Conservation (phyloP, 805 yeast genomes). For the Saccharomyces kudriavzevii region DNA sequence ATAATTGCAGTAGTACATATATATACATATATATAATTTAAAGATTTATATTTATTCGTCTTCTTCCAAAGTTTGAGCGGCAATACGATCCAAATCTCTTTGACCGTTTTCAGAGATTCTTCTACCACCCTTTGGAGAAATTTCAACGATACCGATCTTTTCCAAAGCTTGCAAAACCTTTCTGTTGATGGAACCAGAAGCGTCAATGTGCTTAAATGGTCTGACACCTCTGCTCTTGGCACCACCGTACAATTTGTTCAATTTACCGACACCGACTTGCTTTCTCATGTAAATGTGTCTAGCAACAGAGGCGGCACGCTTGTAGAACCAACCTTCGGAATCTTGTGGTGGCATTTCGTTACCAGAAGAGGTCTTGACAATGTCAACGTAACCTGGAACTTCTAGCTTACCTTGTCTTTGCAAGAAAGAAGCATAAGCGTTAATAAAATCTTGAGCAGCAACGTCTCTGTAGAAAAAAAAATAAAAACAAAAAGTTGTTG, state of each 20-base stretch:
- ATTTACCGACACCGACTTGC: conserved; percentile 97
- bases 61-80: conserved; percentile 92
- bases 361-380: conserved; percentile 97
- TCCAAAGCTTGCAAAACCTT: conserved; percentile 94
- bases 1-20: not conserved
- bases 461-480: conserved; percentile 70
- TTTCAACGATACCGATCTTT: conserved; percentile 93
- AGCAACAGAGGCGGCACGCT: conserved; percentile 99
- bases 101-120: conserved; percentile 97
- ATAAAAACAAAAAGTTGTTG: conserved; percentile 17
- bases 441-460: conserved; percentile 98
- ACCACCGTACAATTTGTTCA: conserved; percentile 98
- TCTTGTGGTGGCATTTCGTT: conserved; percentile 99
- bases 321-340: conserved; percentile 98
- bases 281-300: conserved; percentile 99
- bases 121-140: conserved; percentile 97
- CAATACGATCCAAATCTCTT: conserved; percentile 99
- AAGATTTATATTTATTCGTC: conserved; percentile 42
- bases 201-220: conserved; percentile 96
- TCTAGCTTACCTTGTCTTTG: conserved; percentile 99
- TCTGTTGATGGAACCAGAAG: conserved; percentile 98
- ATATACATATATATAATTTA: not conserved
- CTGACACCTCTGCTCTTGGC: conserved; percentile 97
- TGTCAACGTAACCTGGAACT: conserved; percentile 98
- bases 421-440: conserved; percentile 98